These are phyloP conservation scores for Tetrastigma voinierianum DNA, from an alignment of 164 flowering plant genomes.

Conservation along the genomic window DNA sequence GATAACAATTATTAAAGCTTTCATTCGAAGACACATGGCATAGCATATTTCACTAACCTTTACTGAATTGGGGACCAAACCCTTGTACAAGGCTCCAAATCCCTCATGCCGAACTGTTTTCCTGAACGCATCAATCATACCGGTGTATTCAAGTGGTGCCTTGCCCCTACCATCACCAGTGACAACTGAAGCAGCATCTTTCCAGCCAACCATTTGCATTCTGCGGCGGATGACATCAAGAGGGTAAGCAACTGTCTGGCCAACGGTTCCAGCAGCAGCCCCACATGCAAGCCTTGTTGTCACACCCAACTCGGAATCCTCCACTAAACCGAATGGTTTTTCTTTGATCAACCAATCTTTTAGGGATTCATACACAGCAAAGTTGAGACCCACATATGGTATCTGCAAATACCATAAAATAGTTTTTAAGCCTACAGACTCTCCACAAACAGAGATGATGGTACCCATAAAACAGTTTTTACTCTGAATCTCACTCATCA, in stretches of 20 bases:
- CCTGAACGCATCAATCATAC: conserved; percentile 94
- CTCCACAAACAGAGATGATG: not conserved
- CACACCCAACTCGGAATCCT: conserved; percentile 70
- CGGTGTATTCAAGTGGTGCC: conserved; percentile 65
- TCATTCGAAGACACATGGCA: too few relatives aligned
- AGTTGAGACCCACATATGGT: conserved; percentile 95
- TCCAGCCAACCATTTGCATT: conserved; percentile 99
- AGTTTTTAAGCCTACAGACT: not conserved
- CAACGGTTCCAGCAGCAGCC: conserved; percentile 96
- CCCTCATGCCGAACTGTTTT: conserved; percentile 94
- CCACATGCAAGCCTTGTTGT: conserved; percentile 89
- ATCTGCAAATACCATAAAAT: conserved; percentile 35
- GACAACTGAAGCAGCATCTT: conserved; percentile 76
- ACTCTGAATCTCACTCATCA: too few relatives aligned
- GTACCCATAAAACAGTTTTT: too few relatives aligned
- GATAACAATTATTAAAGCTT: too few relatives aligned
- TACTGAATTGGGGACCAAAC: conserved; percentile 95
- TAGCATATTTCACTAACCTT: conserved; percentile 56
- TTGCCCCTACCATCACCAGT: conserved; percentile 77
- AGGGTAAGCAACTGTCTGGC: conserved; percentile 97
- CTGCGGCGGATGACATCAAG: conserved; percentile 95
- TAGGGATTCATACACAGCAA: conserved; percentile 93
- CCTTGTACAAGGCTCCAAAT: conserved; percentile 89
- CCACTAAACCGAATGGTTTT: conserved; percentile 64
- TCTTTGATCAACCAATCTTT: conserved; percentile 79